phyloP scores from a whole-genome alignment of 305 asterid genomes.

The Solanum hybrid region DNA sequence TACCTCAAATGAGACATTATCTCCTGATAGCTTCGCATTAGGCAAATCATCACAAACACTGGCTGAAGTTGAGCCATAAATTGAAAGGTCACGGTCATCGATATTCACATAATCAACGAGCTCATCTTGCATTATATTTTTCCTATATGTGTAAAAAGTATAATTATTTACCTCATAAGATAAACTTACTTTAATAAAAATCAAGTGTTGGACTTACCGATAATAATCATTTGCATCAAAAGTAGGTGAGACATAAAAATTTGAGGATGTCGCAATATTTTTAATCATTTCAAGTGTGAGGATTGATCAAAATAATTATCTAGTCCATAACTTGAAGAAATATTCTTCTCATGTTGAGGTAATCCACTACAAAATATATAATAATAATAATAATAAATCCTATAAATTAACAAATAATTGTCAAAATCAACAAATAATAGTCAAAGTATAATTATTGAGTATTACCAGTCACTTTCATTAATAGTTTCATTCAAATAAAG shows the following conservation, averaged over 20 bases:
- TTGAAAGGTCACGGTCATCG: not conserved
- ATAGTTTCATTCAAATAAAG: not conserved
- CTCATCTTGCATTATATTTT: not conserved
- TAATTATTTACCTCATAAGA: not conserved
- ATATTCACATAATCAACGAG: not conserved
- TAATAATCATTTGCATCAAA: no score
- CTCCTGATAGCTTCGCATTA: not conserved
- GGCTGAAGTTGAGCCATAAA: not conserved
- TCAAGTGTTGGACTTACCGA: no score
- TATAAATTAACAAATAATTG: no score
- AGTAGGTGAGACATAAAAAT: no score
- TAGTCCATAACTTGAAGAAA: no score
- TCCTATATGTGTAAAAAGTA: not conserved
- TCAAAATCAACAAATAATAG: not conserved
- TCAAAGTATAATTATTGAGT: not conserved
- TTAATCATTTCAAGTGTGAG: no score
- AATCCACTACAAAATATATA: no score
- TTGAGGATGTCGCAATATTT: no score
- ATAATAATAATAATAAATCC: no score
- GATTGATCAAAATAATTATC: no score
- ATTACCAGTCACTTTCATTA: not conserved
- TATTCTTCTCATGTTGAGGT: no score
- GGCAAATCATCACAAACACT: not conserved
- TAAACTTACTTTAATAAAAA: not conserved
- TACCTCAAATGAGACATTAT: not conserved